Evolutionary conservation across 345 rosid species (phyloP).

Genomic region (Boechera divaricarpa): DNA sequence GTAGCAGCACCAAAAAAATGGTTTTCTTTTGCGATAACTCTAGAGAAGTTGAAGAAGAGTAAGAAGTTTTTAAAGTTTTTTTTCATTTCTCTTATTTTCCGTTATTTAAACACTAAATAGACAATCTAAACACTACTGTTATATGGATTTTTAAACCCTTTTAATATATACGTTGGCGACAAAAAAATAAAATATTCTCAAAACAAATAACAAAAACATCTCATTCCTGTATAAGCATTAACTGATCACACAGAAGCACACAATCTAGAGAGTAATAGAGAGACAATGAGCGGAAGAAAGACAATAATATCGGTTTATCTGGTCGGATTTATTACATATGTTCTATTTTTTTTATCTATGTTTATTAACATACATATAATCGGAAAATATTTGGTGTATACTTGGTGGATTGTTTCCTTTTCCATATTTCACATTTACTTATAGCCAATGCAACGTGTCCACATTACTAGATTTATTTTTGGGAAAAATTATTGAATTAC

Average conservation of each 20-base stretch:
- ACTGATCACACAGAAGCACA: constrained; percentile 45
- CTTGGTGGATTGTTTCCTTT: constrained; percentile 25
- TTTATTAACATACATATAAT: neutral
- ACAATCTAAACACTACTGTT: too few relatives aligned
- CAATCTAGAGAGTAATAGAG: constrained; percentile 34
- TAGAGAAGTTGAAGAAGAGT: too few relatives aligned
- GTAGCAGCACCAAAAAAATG: too few relatives aligned
- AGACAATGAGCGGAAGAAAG: constrained; percentile 25
- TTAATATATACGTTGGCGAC: too few relatives aligned
- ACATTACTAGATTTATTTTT: constrained; percentile 12
- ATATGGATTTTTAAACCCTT: too few relatives aligned
- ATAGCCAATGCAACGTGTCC: constrained; percentile 34
- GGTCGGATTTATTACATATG: constrained; percentile 42
- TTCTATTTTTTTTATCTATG: neutral
- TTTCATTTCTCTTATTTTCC: too few relatives aligned
- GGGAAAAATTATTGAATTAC: neutral
- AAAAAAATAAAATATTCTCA: too few relatives aligned
- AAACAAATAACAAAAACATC: too few relatives aligned
- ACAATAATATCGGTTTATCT: constrained; percentile 47
- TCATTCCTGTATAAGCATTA: neutral
- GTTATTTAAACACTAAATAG: too few relatives aligned
- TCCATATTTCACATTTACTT: constrained; percentile 23
- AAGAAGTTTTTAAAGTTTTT: too few relatives aligned
- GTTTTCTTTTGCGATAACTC: too few relatives aligned
- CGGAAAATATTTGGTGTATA: constrained; percentile 18